These are phyloP conservation scores for Golubevia sp. DNA, from an alignment of 1,284 basidiomycete species.

Conservation along the genomic window DNA sequence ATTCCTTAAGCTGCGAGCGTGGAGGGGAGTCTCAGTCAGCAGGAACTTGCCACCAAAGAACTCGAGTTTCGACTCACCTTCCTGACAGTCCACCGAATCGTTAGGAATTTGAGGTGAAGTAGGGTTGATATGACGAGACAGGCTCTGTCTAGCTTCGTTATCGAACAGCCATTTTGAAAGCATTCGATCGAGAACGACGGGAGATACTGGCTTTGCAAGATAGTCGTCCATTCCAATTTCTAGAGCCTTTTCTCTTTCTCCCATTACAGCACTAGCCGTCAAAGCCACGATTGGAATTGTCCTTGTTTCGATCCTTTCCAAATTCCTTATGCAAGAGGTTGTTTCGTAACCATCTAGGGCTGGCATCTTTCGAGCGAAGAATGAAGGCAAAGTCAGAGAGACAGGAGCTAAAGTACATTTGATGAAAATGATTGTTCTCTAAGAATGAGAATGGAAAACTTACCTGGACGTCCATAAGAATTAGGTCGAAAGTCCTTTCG, in stretches of 20 bases:
- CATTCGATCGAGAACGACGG: no score
- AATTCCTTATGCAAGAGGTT: constrained; percentile 35
- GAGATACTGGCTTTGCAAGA: constrained; percentile 51
- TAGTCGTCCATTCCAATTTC: constrained; percentile 44
- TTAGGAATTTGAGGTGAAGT: no score
- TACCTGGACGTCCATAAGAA: constrained; percentile 12
- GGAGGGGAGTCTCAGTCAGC: no score
- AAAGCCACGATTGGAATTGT: constrained; percentile 50
- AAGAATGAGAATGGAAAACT: no score
- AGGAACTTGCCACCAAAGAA: no score
- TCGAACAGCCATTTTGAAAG: constrained; percentile 49
- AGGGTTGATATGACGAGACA: constrained; percentile 15
- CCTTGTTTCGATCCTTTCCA: constrained; percentile 34
- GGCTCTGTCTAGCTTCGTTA: constrained; percentile 35
- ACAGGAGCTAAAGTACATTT: not conserved
- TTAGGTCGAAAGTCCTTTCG: constrained; percentile 37
- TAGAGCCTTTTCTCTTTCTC: constrained; percentile 44
- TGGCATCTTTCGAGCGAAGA: constrained; percentile 39
- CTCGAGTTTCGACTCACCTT: no score
- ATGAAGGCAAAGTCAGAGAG: not conserved
- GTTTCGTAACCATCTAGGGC: constrained; percentile 53
- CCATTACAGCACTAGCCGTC: constrained; percentile 48
- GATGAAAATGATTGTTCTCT: not conserved
- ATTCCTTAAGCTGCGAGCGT: no score
- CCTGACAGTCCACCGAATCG: no score